Conservation (phyloP, 148 eudicot genomes). For the Cornus kousa region DNA sequence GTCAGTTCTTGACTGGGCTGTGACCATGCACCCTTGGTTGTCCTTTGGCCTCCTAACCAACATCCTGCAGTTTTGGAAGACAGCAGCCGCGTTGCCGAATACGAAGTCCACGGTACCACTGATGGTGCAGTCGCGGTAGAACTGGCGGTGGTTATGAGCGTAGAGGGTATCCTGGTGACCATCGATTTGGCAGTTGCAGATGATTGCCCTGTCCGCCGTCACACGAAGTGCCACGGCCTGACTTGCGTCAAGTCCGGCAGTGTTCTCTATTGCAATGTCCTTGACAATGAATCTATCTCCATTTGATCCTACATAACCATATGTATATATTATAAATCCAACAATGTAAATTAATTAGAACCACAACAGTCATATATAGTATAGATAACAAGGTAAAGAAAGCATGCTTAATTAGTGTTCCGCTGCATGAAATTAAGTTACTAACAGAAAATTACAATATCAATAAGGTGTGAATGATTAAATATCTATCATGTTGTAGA, state of each 20-base stretch:
- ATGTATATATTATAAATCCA: no score
- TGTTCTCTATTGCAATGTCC: conserved; percentile 48
- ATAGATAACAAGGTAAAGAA: no score
- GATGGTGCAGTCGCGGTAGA: conserved; percentile 60
- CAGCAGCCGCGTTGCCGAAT: conserved; percentile 51
- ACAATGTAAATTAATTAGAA: no score
- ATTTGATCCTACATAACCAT: conserved; percentile 20
- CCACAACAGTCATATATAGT: no score
- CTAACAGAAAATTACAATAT: no score
- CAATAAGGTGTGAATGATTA: no score
- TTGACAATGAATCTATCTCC: conserved; percentile 43
- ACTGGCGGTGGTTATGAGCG: conserved; percentile 52
- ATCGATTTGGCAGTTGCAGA: conserved; percentile 39
- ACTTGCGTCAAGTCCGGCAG: conserved; percentile 35
- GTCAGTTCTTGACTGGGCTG: conserved; percentile 51
- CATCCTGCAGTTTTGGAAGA: conserved; percentile 59
- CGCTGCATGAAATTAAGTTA: no score
- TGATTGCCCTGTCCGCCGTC: conserved; percentile 20
- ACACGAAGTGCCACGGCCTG: conserved; percentile 58
- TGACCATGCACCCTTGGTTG: conserved; percentile 37
- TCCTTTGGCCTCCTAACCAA: conserved; percentile 47
- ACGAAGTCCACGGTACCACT: conserved; percentile 70
- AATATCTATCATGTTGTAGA: no score
- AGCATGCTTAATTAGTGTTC: no score
- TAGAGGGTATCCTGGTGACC: conserved; percentile 59